Conservation (phyloP, 2,329 filamentous ascomycete genomes). For the Venturiaceae sp. region DNA sequence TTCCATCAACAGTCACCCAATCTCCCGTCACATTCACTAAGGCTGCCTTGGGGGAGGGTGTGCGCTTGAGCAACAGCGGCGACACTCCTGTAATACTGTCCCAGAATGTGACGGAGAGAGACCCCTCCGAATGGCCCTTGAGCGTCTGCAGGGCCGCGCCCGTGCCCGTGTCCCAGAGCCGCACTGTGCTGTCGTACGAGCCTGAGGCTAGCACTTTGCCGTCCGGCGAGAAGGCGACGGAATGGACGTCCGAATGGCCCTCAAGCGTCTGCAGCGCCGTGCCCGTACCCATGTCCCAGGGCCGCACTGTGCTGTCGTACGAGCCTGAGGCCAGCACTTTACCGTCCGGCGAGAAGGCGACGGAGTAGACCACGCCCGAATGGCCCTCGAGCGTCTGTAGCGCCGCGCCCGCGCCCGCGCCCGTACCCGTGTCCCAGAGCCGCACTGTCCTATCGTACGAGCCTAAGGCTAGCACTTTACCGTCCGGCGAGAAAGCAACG, state of each 20-base stretch:
- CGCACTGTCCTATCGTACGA: slow-evolving; percentile 9
- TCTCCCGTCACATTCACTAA: background rate
- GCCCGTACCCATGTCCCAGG: slow-evolving; percentile 14
- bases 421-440: slow-evolving; percentile 10
- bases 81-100: background rate
- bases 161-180: slow-evolving; percentile 13
- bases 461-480: slow-evolving; percentile 9
- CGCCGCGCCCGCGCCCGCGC: too few relatives aligned
- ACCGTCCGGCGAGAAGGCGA: slow-evolving; percentile 8
- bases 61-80: background rate
- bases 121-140: background rate
- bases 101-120: background rate
- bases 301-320: slow-evolving; percentile 12
- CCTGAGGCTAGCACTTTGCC: background rate
- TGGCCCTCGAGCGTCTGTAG: slow-evolving; percentile 9
- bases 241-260: too few relatives aligned
- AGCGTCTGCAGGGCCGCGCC: slow-evolving; percentile 10
- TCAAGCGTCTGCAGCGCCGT: slow-evolving; percentile 8
- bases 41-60: background rate
- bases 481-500: slow-evolving; percentile 10
- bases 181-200: too few relatives aligned
- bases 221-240: slow-evolving; percentile 14
- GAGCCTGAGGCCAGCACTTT: slow-evolving; percentile 4
- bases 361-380: background rate
- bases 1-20: background rate